phyloP scores from a whole-genome alignment of 805 yeast species.

The Yarrowia deformans region DNA sequence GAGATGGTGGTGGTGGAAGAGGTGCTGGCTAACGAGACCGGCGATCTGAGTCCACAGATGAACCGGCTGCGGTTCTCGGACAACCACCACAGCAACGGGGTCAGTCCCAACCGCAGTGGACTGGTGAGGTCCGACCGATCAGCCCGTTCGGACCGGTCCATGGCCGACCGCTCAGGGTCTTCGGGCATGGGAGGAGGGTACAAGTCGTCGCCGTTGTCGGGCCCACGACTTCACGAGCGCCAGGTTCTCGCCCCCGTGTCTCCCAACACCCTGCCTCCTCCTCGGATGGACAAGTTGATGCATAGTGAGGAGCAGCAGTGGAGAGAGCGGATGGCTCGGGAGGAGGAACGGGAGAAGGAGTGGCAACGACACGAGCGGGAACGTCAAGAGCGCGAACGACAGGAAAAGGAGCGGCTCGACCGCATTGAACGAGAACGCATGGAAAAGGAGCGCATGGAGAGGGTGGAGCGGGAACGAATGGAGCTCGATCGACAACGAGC shows the following conservation, averaged over 20 bases:
- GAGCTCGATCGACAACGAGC: slow-evolving; percentile 11
- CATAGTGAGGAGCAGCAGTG: slow-evolving; percentile 28
- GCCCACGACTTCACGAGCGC: slow-evolving; percentile 15
- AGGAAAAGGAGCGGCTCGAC: slow-evolving; percentile 24
- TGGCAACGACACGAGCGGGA: slow-evolving; percentile 17
- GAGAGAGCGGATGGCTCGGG: slow-evolving; percentile 20
- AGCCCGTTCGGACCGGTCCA: slow-evolving; percentile 20
- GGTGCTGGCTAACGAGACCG: background rate
- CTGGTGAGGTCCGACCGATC: slow-evolving; percentile 24
- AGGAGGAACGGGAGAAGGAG: slow-evolving; percentile 14
- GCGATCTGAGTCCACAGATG: slow-evolving; percentile 33
- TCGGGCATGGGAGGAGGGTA: slow-evolving; percentile 18
- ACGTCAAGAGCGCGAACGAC: slow-evolving; percentile 14
- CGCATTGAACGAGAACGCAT: slow-evolving; percentile 18
- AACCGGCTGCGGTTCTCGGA: slow-evolving; percentile 26
- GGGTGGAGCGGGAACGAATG: slow-evolving; percentile 14
- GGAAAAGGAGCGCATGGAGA: slow-evolving; percentile 24
- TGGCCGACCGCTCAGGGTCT: slow-evolving; percentile 21
- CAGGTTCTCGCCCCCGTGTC: slow-evolving; percentile 28
- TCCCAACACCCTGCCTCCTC: slow-evolving; percentile 23
- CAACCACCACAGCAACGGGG: background rate
- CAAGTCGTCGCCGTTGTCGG: slow-evolving; percentile 27
- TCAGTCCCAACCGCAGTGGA: slow-evolving; percentile 30
- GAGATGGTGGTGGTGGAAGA: slow-evolving; percentile 7
- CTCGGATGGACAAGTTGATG: slow-evolving; percentile 26